Base-by-base conservation (phyloP, 177 flowering plant genomes). In the Vitis hybrid region DNA sequence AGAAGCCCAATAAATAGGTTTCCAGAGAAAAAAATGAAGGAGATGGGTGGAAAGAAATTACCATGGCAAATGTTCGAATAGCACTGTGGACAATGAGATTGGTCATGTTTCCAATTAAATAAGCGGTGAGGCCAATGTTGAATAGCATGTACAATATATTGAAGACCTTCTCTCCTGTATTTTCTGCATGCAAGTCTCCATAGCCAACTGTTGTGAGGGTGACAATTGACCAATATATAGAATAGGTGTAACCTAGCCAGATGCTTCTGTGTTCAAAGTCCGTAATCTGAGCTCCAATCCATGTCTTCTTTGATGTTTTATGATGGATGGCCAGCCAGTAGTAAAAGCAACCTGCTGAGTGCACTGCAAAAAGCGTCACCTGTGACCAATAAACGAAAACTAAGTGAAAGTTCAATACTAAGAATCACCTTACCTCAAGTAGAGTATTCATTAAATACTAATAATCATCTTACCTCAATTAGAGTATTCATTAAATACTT, bases 101-200 rank as follows among this genome's bases (percentile, higher is more conserved):
- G 69, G 97, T 92, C 96, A 92, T 92, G 86, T 90, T 90, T 59
- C 96, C 96, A 16, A 92, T 90, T 48, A 92, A 72, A 69, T 90
- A 92, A 55, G 97, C 85, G 14, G 88, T 88, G 74, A 92, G 94
- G 65, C 98, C 94, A 19, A 93, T 90, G 85, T 93, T 93, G 85
- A 89, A 90, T 31, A 93, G 82, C 98, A 93, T 93, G 78, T 84
- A 90, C 66, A 75, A 73, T 65, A 90, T 85, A 51, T 83, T 83
- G 68, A 89, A 89, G 29, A 84, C 22, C 79, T 88, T 93, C 81
- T 93, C 98, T 53, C 85, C 85, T 12, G 83, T 84, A 70, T 89
- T 92, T 31, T 75, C 85, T n/a, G 96, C 89, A 68, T 89, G 89
- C 76, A 93, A 69, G 72, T 93, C 96, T 33, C 98, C 98, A 76